Conservation (phyloP, 2,329 filamentous ascomycete genomes). For the Drechslerella dactyloides region DNA sequence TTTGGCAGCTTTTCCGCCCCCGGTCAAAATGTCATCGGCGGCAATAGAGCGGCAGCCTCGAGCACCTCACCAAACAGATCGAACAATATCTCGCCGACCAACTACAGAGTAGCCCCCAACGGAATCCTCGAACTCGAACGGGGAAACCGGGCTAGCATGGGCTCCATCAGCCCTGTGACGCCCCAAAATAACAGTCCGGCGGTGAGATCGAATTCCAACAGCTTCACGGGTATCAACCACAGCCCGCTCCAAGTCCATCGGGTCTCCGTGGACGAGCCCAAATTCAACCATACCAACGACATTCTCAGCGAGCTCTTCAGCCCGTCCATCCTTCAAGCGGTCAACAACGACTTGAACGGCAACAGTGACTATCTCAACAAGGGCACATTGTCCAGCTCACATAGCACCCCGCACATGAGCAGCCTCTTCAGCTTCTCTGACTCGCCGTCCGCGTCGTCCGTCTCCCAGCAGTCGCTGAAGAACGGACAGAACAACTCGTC, state of each 20-base stretch:
- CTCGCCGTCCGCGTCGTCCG: conserved; percentile 63
- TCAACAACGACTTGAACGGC: conserved; percentile 58
- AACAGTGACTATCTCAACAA: conserved; percentile 59
- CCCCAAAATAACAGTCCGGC: conserved; percentile 56
- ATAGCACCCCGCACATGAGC: conserved; percentile 54
- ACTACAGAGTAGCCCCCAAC: conserved; percentile 41
- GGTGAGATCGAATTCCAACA: conserved; percentile 58
- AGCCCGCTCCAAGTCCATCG: conserved; percentile 42
- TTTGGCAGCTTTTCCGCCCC: conserved; percentile 72
- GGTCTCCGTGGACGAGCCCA: conserved; percentile 45
- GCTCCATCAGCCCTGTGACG: conserved; percentile 30
- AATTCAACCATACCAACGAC: conserved; percentile 45
- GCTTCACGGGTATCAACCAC: conserved; percentile 55
- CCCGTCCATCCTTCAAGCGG: conserved; percentile 63
- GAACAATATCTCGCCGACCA: conserved; percentile 35
- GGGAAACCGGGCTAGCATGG: conserved; percentile 17
- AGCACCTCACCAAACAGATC: conserved; percentile 32
- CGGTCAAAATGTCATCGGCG: conserved; percentile 35
- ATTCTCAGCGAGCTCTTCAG: conserved; percentile 64
- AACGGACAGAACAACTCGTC: conserved; percentile 51
- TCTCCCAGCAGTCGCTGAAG: conserved; percentile 59
- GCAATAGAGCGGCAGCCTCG: conserved; percentile 13
- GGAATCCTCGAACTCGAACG: conserved; percentile 45
- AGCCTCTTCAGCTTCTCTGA: conserved; percentile 57
- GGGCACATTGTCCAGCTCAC: conserved; percentile 58